These are phyloP conservation scores for Aspergillus cavernicola DNA, from an alignment of 495 filamentous ascomycete genomes.

Conservation along the genomic window DNA sequence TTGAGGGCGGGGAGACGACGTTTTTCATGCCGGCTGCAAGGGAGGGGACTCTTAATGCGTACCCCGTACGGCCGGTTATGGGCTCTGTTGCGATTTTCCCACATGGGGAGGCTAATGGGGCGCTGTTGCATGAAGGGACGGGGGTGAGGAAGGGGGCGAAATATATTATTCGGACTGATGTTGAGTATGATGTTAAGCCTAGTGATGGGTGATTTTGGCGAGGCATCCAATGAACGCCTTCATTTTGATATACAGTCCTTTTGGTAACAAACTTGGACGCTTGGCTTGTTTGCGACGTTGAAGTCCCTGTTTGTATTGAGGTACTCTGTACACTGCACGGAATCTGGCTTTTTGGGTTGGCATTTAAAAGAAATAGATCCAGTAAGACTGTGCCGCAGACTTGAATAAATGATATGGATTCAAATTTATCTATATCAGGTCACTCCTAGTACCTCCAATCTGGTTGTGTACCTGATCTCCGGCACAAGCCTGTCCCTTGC, in stretches of 20 bases:
- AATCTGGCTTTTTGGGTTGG: not conserved
- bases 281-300: not conserved
- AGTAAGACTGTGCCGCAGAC: not conserved
- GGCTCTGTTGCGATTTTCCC: conserved; percentile 39
- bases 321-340: not conserved
- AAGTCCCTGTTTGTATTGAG: not conserved
- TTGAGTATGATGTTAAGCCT: conserved; percentile 40
- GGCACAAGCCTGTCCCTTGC: too few species aligned
- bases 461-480: too few species aligned
- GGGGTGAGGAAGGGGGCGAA: conserved; percentile 37
- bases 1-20: conserved; percentile 39
- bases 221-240: too few species aligned
- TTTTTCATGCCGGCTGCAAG: conserved; percentile 35
- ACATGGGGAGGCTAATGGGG: conserved; percentile 37
- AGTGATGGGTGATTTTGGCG: not conserved
- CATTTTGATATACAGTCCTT: not conserved
- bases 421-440: too few species aligned
- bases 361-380: not conserved
- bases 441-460: too few species aligned
- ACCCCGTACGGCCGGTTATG: conserved; percentile 39
- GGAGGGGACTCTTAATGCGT: conserved; percentile 36
- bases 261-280: not conserved
- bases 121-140: conserved; percentile 37
- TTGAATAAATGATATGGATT: not conserved
- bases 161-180: conserved; percentile 39